Evolutionary conservation across 768 basidiomycete genomes (phyloP), one percentile per base, ranked within the genome.

Genomic region (Lanmaoa rubissima): DNA sequence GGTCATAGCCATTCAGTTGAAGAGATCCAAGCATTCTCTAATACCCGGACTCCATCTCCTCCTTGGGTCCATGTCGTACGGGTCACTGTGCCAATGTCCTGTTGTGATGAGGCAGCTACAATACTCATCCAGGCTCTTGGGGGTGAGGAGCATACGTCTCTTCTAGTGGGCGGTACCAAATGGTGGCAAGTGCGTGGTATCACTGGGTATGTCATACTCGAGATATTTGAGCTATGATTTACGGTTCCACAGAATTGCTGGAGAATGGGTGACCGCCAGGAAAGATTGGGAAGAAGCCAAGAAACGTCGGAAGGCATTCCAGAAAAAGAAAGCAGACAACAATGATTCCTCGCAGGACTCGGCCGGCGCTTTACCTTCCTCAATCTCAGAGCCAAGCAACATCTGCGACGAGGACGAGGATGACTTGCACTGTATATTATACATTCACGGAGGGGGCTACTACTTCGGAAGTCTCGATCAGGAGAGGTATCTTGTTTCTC

Each of bases 111-210:
- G 28, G 90, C 93, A 2, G 90, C 94, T 5, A 69, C 71, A 1
- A 73, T 84, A 60, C 78, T 98, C 46, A 85, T 94, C 54, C 76
- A 83, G 58, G 92, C 85, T 4, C 77, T 97, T 9, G 94, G 94
- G 2, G 94, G 95, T n/a, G 87, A 90, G 64, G 82, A 88, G 40
- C 78, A 82, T 14, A 83, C 80, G 47, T 81, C 83, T 60, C 79
- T 79, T 40, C 68, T 92, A 32, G 86, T 94, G 4, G 96, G 96
- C 12, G 96, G 96, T 1, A 83, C 85, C 6, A 94, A 95, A 69
- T 98, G 96, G 94, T 98, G 96, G 96, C 95, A 97, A 73, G 93
- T 95, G 35, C 86, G 95, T 41, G 87, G 89, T 19, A 68, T 93
- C 45, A 74, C 82, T 51, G 94, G 94, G 94, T 84, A 75, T 68